Evolutionary conservation across 805 yeast genomes (phyloP).

Genomic region (Priceomyces fermenticarens): DNA sequence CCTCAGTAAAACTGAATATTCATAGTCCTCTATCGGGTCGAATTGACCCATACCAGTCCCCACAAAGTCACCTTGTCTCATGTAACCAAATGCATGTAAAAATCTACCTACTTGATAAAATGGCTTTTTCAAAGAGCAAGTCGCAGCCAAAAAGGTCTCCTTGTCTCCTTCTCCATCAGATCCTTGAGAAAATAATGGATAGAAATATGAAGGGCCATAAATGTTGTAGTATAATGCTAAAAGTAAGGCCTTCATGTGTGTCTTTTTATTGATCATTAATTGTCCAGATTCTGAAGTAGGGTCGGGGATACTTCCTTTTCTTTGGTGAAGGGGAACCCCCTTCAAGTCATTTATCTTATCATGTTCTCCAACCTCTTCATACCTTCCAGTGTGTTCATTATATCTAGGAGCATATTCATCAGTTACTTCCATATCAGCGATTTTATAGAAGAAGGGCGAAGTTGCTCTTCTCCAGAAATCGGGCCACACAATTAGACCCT

Average conservation of each 20-base stretch:
- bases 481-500: conserved; percentile 73
- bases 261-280: conserved; percentile 36
- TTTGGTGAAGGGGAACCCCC: conserved; percentile 27
- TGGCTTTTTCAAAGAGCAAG: conserved; percentile 44
- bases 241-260: conserved; percentile 35
- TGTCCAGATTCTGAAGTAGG: conserved; percentile 41
- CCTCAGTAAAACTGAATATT: conserved; percentile 15
- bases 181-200: conserved; percentile 43
- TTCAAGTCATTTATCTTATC: conserved; percentile 4
- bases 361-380: conserved; percentile 7
- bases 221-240: conserved; percentile 41
- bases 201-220: conserved; percentile 40
- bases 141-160: conserved; percentile 73
- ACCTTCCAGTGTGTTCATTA: conserved; percentile 25
- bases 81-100: conserved; percentile 52
- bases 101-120: conserved; percentile 55
- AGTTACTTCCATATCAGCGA: conserved; percentile 51
- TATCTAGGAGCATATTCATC: conserved; percentile 28
- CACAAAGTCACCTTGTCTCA: conserved; percentile 39
- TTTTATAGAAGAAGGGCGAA: conserved; percentile 66
- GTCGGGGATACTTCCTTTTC: conserved; percentile 30
- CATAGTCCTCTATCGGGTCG: conserved; percentile 62
- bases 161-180: conserved; percentile 77
- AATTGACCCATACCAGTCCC: conserved; percentile 80
- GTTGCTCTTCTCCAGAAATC: conserved; percentile 88